Conservation (phyloP, 768 basidiomycete species). For the Lentinula aciculospora region DNA sequence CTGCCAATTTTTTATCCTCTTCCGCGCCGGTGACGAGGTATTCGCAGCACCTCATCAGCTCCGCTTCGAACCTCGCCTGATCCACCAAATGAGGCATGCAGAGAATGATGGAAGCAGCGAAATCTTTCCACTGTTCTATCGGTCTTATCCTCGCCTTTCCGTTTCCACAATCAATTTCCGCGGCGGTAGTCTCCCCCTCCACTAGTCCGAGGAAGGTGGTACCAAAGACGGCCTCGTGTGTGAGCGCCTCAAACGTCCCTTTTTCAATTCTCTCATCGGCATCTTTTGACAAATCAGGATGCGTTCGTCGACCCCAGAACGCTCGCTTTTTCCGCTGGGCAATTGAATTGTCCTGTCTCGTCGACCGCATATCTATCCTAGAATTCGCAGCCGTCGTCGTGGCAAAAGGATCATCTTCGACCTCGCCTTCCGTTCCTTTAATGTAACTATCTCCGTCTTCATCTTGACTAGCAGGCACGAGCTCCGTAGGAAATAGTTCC, state of each 20-base stretch:
- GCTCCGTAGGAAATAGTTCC: slow-evolving; percentile 65
- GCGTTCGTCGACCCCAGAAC: slow-evolving; percentile 73
- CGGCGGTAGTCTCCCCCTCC: slow-evolving; percentile 11
- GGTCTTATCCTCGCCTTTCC: slow-evolving; percentile 13
- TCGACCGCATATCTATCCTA: slow-evolving; percentile 15
- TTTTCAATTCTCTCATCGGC: slow-evolving; percentile 38
- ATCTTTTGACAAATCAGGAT: slow-evolving; percentile 58
- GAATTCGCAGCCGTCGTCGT: background rate
- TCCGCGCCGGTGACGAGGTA: slow-evolving; percentile 57
- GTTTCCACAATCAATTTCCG: slow-evolving; percentile 14
- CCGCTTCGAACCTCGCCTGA: slow-evolving; percentile 56
- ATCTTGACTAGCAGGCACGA: slow-evolving; percentile 52
- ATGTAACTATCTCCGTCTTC: slow-evolving; percentile 23
- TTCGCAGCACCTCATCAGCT: slow-evolving; percentile 61
- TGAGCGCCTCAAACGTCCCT: slow-evolving; percentile 72
- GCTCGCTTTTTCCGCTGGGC: slow-evolving; percentile 52
- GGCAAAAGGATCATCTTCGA: slow-evolving; percentile 5
- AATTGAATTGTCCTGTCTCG: background rate
- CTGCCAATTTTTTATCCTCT: slow-evolving; percentile 32
- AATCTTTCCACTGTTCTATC: slow-evolving; percentile 50
- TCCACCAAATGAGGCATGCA: slow-evolving; percentile 55
- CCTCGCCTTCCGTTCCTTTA: slow-evolving; percentile 18
- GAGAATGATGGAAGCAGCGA: slow-evolving; percentile 56
- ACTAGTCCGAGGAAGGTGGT: slow-evolving; percentile 48
- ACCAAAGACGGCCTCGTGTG: slow-evolving; percentile 78